phyloP scores from a whole-genome alignment of 2,329 filamentous ascomycete species.

The Aspergillus thermomutatus region DNA sequence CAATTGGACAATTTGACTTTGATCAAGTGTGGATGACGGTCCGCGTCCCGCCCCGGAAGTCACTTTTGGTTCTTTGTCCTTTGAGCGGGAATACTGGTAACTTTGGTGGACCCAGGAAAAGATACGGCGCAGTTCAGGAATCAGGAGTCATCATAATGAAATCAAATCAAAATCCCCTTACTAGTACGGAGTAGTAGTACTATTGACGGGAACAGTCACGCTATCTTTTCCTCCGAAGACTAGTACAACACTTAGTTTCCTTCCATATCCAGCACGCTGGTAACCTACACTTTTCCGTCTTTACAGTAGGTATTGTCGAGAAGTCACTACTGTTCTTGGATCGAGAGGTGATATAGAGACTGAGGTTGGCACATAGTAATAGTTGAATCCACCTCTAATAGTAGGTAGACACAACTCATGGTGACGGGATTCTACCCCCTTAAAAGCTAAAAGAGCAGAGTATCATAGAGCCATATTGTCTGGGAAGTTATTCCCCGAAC shows the following conservation, averaged over 20 bases:
- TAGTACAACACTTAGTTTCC: not conserved
- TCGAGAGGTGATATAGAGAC: not conserved
- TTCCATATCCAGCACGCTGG: not conserved
- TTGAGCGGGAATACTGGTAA: not conserved
- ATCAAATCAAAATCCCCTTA: not conserved
- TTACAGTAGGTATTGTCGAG: not conserved
- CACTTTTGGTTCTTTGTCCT: slow-evolving; percentile 8
- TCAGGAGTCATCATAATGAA: not conserved
- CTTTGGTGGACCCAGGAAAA: not conserved
- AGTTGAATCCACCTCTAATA: not conserved
- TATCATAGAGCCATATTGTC: not conserved
- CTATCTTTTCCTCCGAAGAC: not conserved
- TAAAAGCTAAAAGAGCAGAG: not conserved
- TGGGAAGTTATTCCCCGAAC: not conserved
- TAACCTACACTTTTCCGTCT: not conserved
- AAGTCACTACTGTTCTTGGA: not conserved
- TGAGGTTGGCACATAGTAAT: not conserved
- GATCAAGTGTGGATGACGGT: slow-evolving; percentile 18
- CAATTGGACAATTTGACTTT: not conserved
- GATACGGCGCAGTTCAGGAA: not conserved
- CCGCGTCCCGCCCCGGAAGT: slow-evolving; percentile 24
- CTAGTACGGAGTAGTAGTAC: not conserved
- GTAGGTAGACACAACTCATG: not conserved
- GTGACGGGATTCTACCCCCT: not conserved
- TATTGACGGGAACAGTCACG: not conserved